Evolutionary conservation across 2,329 filamentous ascomycete genomes (phyloP).

Genomic region (Penicillium nordicum): DNA sequence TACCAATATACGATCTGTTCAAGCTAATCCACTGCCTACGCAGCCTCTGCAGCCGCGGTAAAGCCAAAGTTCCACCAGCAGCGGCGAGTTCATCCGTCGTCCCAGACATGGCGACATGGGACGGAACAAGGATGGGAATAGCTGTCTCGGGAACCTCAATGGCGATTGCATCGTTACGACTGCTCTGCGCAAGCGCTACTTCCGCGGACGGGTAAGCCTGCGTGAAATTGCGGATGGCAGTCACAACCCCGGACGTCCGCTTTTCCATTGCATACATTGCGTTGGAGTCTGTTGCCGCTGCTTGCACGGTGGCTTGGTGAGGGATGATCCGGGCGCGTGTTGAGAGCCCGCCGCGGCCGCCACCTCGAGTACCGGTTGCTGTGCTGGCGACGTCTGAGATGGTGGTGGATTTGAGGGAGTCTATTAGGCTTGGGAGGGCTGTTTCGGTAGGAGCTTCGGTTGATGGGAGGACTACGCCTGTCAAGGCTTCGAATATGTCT

Average conservation of each 20-base stretch:
- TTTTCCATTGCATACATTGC: constrained; percentile 46
- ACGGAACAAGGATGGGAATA: constrained; percentile 36
- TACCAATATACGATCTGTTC: constrained; percentile 41
- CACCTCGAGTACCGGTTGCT: constrained; percentile 19
- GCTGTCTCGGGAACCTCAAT: constrained; percentile 35
- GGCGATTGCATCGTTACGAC: constrained; percentile 28
- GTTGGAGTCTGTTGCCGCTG: constrained; percentile 38
- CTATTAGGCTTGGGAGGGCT: constrained; percentile 18
- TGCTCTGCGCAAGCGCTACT: constrained; percentile 31
- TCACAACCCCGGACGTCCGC: constrained; percentile 40
- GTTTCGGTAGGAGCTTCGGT: constrained; percentile 8
- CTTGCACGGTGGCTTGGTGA: constrained; percentile 45
- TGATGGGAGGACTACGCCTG: constrained; percentile 36
- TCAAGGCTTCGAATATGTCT: constrained; percentile 59
- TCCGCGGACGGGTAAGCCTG: constrained; percentile 39
- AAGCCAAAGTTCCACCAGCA: constrained; percentile 39
- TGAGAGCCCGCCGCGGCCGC: constrained; percentile 13
- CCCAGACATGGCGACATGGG: constrained; percentile 35
- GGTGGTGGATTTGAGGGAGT: constrained; percentile 19
- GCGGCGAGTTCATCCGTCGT: constrained; percentile 44
- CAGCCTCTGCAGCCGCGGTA: constrained; percentile 44
- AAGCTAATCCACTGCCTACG: constrained; percentile 47
- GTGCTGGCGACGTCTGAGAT: constrained; percentile 30
- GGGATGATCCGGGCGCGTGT: constrained; percentile 33
- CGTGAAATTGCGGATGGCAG: constrained; percentile 42